A percentile compares a stretch with the other conserved stretches of the same genome.
Conservation (phyloP, 345 rosid species). For the Acer campestre region DNA sequence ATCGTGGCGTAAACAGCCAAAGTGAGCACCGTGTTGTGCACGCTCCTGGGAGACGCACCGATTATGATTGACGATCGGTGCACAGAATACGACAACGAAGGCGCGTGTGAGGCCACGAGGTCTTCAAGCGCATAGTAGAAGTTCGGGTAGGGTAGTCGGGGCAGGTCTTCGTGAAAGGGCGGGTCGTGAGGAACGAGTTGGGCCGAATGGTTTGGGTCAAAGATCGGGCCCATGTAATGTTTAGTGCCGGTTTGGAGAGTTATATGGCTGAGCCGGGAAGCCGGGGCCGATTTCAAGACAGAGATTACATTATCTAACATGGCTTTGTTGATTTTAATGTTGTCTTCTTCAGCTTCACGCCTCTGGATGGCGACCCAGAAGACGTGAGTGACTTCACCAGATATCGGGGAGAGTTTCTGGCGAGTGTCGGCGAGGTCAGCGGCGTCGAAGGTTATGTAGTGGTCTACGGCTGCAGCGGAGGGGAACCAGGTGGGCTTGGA, state of each 20-base stretch:
- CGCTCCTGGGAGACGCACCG: constrained; percentile 37
- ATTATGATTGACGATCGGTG: constrained; percentile 39
- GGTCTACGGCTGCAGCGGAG: constrained; percentile 13
- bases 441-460: constrained; percentile 27
- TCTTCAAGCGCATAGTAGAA: constrained; percentile 50
- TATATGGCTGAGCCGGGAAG: constrained; percentile 27
- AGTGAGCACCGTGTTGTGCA: constrained; percentile 26
- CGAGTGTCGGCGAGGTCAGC: not conserved
- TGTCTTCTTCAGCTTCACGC: constrained; percentile 19
- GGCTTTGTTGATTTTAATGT: constrained; percentile 13
- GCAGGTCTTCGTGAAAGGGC: constrained; percentile 35
- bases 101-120: constrained; percentile 22
- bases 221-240: constrained; percentile 41
- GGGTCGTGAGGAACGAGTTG: constrained; percentile 30
- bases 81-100: constrained; percentile 19
- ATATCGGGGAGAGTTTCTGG: constrained; percentile 13
- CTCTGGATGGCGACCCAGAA: constrained; percentile 41
- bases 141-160: constrained; percentile 40
- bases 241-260: constrained; percentile 40
- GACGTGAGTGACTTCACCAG: constrained; percentile 30
- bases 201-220: not conserved
- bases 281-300: constrained; percentile 13
- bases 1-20: constrained; percentile 32
- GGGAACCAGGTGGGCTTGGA: constrained; percentile 40
- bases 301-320: constrained; percentile 30